phyloP scores from a whole-genome alignment of 164 flowering plant species.

The Chimonanthus praecox region DNA sequence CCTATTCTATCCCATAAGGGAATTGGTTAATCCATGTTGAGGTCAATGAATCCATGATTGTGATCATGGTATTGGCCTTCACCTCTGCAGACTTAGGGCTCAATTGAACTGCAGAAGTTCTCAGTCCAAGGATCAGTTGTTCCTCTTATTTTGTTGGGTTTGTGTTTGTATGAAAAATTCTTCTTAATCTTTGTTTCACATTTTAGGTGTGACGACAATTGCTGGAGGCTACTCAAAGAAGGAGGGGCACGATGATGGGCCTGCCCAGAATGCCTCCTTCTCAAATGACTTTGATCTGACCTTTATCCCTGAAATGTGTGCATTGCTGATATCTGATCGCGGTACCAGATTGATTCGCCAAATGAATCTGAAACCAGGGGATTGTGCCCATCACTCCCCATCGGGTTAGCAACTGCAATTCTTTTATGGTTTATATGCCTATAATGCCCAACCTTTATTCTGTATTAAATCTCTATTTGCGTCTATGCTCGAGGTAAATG shows the following conservation, averaged over 20 bases:
- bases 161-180: not conserved
- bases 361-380: slow-evolving; percentile 51
- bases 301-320: slow-evolving; percentile 51
- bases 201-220: slow-evolving; percentile 75
- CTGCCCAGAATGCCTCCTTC: slow-evolving; percentile 67
- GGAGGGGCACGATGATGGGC: slow-evolving; percentile 59
- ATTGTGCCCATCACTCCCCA: slow-evolving; percentile 37
- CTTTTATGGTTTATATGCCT: not conserved
- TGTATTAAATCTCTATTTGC: not conserved
- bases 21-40: not conserved
- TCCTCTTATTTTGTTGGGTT: not conserved
- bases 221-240: slow-evolving; percentile 54
- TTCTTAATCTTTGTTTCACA: not conserved
- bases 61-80: not conserved
- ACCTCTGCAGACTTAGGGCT: not conserved
- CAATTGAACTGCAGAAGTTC: not conserved
- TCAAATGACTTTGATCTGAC: slow-evolving; percentile 57
- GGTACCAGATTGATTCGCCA: slow-evolving; percentile 61
- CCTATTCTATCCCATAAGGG: not conserved
- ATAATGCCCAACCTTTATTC: not conserved
- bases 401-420: slow-evolving; percentile 28
- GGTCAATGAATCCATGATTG: not conserved
- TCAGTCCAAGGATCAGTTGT: not conserved
- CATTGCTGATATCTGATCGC: slow-evolving; percentile 61
- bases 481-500: not conserved